Evolutionary conservation across 495 filamentous ascomycete genomes (phyloP).

Genomic region (Astrothelium macrocarpum): DNA sequence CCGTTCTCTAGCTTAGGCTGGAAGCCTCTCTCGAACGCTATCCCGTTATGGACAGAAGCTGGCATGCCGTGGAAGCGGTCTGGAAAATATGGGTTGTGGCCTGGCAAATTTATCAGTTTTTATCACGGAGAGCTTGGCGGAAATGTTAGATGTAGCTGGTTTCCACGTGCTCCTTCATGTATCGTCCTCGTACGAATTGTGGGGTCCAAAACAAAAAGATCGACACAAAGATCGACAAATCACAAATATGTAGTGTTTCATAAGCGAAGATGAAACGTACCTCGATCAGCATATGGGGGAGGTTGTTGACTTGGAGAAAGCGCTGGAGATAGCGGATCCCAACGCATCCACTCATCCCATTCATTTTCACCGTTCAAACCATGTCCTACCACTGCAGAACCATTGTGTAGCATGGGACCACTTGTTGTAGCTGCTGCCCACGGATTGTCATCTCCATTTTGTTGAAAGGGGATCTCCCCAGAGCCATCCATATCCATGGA

Average conservation of each 20-base stretch:
- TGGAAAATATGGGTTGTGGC: background rate
- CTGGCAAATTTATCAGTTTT: background rate
- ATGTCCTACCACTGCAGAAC: background rate
- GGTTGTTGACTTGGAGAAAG: background rate
- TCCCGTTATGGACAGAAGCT: background rate
- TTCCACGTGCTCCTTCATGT: too few relatives aligned
- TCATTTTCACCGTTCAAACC: background rate
- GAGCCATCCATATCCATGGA: background rate
- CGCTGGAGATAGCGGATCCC: slow-evolving; percentile 1
- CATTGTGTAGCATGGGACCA: background rate
- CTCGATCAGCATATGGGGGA: background rate
- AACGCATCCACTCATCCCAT: slow-evolving; percentile 1
- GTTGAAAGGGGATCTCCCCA: background rate
- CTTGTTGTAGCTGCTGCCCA: slow-evolving; percentile 1
- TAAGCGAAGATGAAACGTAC: background rate
- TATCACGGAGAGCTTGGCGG: too few relatives aligned
- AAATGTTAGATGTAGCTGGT: too few relatives aligned
- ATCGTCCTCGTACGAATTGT: too few relatives aligned
- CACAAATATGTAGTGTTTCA: too few relatives aligned
- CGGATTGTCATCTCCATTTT: background rate
- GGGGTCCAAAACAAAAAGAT: too few relatives aligned
- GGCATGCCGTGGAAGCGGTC: background rate
- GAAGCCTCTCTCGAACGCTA: background rate
- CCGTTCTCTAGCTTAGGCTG: background rate
- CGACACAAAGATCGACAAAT: too few relatives aligned